These are phyloP conservation scores for Croton setiger DNA, from an alignment of 441 rosid genomes.

Conservation along the genomic window DNA sequence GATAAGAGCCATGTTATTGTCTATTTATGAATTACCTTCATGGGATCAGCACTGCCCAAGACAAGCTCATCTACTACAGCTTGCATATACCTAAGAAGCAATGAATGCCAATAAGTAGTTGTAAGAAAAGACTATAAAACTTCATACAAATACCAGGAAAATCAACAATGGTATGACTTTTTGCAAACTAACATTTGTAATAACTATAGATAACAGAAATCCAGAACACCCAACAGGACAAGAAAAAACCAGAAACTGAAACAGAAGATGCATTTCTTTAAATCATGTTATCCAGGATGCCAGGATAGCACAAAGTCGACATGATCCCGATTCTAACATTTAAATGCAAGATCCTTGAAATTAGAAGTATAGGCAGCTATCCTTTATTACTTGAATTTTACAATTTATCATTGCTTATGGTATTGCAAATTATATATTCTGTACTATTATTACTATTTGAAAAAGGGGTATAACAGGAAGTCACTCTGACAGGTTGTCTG, in stretches of 20 bases:
- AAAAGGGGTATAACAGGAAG: neutral
- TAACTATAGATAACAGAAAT: neutral
- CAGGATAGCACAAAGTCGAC: neutral
- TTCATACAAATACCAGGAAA: neutral
- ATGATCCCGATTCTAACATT: neutral
- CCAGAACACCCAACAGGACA: neutral
- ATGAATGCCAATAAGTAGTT: conserved; percentile 13
- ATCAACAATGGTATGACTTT: too few relatives aligned
- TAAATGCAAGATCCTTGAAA: neutral
- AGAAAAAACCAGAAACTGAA: conserved; percentile 5
- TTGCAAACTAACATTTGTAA: too few relatives aligned
- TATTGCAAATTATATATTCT: neutral
- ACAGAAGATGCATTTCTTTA: neutral
- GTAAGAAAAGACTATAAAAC: neutral
- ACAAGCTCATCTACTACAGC: conserved; percentile 90
- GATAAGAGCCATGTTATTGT: conserved; percentile 15
- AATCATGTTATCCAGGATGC: too few relatives aligned
- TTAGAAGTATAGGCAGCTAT: neutral
- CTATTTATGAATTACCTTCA: conserved; percentile 48
- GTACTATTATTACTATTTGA: neutral
- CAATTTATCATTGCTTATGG: neutral
- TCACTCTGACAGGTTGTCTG: neutral
- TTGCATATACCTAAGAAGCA: conserved; percentile 83
- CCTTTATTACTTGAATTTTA: neutral
- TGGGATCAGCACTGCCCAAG: conserved; percentile 58